These are phyloP conservation scores for Acacia confusa DNA, from an alignment of 306 rosid species.

Conservation along the genomic window DNA sequence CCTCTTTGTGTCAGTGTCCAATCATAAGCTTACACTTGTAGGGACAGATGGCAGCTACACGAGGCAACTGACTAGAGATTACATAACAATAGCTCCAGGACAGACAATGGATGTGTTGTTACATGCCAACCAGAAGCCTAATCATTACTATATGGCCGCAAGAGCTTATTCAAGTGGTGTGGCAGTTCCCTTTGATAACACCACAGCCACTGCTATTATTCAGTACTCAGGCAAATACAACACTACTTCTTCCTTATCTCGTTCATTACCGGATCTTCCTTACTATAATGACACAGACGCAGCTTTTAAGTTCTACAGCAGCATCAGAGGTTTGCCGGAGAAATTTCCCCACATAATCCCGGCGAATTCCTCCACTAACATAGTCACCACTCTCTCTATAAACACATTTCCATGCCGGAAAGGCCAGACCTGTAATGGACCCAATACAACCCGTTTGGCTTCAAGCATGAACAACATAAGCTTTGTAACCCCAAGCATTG, in stretches of 20 bases:
- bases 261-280: slow-evolving; percentile 32
- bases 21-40: slow-evolving; percentile 54
- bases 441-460: slow-evolving; percentile 43
- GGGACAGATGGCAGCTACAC: slow-evolving; percentile 43
- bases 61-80: slow-evolving; percentile 36
- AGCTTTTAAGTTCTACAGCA: slow-evolving; percentile 24
- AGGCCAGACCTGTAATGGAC: slow-evolving; percentile 44
- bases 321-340: slow-evolving; percentile 37
- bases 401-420: slow-evolving; percentile 37
- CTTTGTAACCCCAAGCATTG: slow-evolving; percentile 37
- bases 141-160: slow-evolving; percentile 52
- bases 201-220: slow-evolving; percentile 43
- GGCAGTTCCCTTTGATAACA: slow-evolving; percentile 36
- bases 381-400: slow-evolving; percentile 36
- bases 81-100: slow-evolving; percentile 54
- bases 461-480: slow-evolving; percentile 56
- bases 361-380: slow-evolving; percentile 29
- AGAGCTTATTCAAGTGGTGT: slow-evolving; percentile 38
- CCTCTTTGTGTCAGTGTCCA: slow-evolving; percentile 45
- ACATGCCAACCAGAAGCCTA: slow-evolving; percentile 42
- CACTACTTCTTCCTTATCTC: not conserved
- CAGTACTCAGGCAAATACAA: slow-evolving; percentile 39
- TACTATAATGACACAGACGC: slow-evolving; percentile 36
- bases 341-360: slow-evolving; percentile 44
- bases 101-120: slow-evolving; percentile 51